Base-by-base conservation (phyloP, 305 asterid species). In the Coffea humblotiana region DNA sequence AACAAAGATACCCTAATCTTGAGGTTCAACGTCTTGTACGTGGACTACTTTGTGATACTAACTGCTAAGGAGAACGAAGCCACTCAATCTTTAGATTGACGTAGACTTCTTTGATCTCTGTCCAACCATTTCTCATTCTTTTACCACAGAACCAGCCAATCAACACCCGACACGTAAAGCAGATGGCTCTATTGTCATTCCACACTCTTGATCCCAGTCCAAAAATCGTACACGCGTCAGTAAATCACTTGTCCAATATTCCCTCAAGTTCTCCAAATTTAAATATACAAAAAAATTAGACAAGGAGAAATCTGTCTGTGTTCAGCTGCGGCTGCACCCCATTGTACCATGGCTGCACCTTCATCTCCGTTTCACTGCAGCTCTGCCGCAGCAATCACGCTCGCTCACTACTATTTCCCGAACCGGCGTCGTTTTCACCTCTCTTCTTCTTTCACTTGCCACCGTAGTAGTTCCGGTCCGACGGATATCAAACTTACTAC, bases 301-400 rank as follows among this genome's bases (percentile, higher is more conserved):
- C 32, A 3, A 35, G 4, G 29, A 77, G 49, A 56, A 56, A 56
- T 32, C 32, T 1, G 25, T 19, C 4, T 56, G 25, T 56, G 61
- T 61, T 82, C 79, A 29, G 54, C 78, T 77, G 78, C 74, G n/a
- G 71, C 80, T 48, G 43, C 77, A 81, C 84, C 51, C 79, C 79
- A 82, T 51, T 18, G 13, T 16, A 65, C 75, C 66, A 77, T 82
- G 85, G 85, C 85, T 72, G 65, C 82, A 77, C 78, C 85, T 51
- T 82, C 79, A 25, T 82, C 85, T 19, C 78, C 82, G 10, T 43
- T 73, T 66, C 77, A 11, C 48, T 29, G 60, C 70, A 15, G 47
- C 45, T 15, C 77, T n/a, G 1, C 64, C 4, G 64, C n/a, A 18
- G 25, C 77, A 58, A 54, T 80, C 77, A 80, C 69, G 54, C 71